Conservation (phyloP, 2,329 filamentous ascomycete genomes). For the Thelonectria olida region DNA sequence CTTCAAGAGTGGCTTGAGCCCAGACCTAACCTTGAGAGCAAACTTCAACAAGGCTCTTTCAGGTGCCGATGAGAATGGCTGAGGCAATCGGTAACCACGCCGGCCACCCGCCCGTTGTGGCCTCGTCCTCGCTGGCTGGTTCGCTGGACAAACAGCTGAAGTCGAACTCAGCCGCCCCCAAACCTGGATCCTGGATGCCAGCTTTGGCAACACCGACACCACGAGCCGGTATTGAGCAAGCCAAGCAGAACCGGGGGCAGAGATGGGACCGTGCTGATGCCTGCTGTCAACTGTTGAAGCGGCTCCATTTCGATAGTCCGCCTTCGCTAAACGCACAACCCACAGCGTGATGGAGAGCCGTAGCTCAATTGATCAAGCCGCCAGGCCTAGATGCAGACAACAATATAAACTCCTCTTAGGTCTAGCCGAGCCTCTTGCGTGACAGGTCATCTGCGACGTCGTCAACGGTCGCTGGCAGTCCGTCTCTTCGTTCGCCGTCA, state of each 20-base stretch:
- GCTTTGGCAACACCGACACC: neutral
- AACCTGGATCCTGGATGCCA: neutral
- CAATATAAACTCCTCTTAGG: constrained; percentile 29
- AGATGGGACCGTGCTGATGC: neutral
- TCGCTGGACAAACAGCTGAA: neutral
- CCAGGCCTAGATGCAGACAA: constrained; percentile 15
- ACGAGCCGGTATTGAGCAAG: neutral
- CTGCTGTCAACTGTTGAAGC: neutral
- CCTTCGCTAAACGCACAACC: constrained; percentile 9
- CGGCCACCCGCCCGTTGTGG: neutral
- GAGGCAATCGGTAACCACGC: neutral
- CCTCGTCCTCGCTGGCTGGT: neutral
- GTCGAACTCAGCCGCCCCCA: neutral
- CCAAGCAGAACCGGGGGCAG: neutral
- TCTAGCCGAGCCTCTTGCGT: constrained; percentile 8
- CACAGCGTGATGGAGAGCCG: constrained; percentile 5
- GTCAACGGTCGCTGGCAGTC: neutral
- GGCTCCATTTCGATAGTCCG: neutral
- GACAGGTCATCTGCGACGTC: neutral
- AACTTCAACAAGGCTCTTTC: neutral
- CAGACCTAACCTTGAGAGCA: constrained; percentile 13
- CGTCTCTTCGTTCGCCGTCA: neutral
- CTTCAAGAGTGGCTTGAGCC: constrained; percentile 10
- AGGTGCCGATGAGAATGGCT: neutral
- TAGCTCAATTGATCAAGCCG: neutral